Base-by-base conservation (phyloP, 2,329 filamentous ascomycete species). In the Penicillium polonicum region DNA sequence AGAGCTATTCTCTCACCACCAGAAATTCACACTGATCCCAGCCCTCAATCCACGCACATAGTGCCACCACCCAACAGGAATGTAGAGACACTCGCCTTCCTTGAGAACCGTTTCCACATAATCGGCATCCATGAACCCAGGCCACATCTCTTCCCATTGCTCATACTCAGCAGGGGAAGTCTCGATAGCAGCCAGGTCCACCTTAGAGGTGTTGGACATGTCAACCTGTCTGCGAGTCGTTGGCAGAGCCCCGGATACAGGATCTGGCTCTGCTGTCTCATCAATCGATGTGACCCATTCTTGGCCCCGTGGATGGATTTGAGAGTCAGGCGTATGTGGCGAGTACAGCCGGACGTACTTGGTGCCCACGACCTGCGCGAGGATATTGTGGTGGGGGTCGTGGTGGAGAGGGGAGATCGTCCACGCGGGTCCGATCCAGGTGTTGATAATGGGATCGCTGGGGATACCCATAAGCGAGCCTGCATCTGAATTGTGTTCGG, bases 21-120 rank as follows among this genome's bases (percentile, higher is more conserved):
- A 99, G 70, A 97, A 97, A 70, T 92, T 97, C 13, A 97, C 92
- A 65, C 92, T 97, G 69, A 96, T 92, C 70, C 93, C 96, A 21
- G 90, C 85, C 56, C 86, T 91, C 68, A 97, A 72, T 49, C 91
- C 91, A 59, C 90, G 82, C 4, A 97, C 90, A 74, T 97, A 97
- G 79, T 99, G 94, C 94, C 94, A 99, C 93, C 94, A 99, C 0
- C 93, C 94, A 5, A 91, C 82, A 0, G 94, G 94, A 52, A 99
- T 90, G 71, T 96, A 94, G 52, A 99, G 72, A 62, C 87, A 89
- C 52, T 99, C 92, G 0, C 93, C 94, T 0, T 89, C 88, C 31
- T 83, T 85, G 6, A 99, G 76, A 1, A 97, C 82, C 1, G 77
- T 87, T 69, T 99, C 94, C 35, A 89, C 76, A 70, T 88, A 93